Conservation (phyloP, 352 stramenopile species). For the Phytophthora lateralis region DNA sequence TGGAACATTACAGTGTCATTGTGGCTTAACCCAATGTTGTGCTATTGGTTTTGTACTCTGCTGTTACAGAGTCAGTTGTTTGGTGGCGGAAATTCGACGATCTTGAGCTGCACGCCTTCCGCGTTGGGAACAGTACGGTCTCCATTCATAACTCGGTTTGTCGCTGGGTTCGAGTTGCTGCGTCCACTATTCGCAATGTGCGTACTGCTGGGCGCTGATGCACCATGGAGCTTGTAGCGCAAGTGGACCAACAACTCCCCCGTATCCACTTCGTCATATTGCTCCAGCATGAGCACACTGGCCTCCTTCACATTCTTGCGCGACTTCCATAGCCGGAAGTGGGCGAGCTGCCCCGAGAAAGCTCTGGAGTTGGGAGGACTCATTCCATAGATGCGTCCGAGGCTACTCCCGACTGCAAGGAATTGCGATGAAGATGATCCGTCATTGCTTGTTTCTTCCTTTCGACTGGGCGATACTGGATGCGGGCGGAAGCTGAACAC, state of each 20-base stretch:
- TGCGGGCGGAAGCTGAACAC: conserved; percentile 17
- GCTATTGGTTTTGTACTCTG: conserved; percentile 16
- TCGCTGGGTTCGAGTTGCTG: background rate
- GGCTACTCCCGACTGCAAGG: conserved; percentile 36
- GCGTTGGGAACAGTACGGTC: conserved; percentile 22
- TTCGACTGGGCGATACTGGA: conserved; percentile 8
- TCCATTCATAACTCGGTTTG: conserved; percentile 30
- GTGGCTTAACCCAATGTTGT: background rate
- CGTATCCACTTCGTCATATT: conserved; percentile 20
- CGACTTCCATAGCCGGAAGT: conserved; percentile 37
- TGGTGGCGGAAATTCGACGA: conserved; percentile 33
- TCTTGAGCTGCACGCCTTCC: conserved; percentile 29
- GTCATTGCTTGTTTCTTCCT: conserved; percentile 8
- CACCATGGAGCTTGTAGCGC: conserved; percentile 19
- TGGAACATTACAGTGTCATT: background rate
- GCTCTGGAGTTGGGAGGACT: conserved; percentile 8
- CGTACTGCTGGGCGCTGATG: background rate
- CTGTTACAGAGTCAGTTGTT: conserved; percentile 20
- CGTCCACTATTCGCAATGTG: background rate
- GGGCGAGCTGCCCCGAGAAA: conserved; percentile 36
- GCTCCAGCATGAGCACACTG: conserved; percentile 27
- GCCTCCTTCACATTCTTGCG: conserved; percentile 29
- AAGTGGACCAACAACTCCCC: conserved; percentile 33
- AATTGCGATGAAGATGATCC: conserved; percentile 17
- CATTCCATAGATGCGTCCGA: conserved; percentile 27